Conservation (phyloP, 78 protist genomes). For the Neovahlkampfia damariscottae region DNA sequence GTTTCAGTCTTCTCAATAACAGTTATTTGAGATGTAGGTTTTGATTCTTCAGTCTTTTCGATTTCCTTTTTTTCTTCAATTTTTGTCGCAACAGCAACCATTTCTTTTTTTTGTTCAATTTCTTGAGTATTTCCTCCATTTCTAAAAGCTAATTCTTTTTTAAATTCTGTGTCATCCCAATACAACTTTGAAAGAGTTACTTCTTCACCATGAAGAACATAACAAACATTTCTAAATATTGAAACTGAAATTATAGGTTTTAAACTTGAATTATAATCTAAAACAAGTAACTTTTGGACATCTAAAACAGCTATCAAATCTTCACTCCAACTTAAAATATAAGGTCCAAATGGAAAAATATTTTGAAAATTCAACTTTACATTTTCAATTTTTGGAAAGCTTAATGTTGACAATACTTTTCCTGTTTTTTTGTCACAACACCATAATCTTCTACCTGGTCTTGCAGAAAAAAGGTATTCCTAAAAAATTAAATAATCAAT, state of each 20-base stretch:
- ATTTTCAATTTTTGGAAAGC: neutral
- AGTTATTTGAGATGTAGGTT: neutral
- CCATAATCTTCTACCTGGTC: neutral
- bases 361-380: neutral
- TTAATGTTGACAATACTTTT: neutral
- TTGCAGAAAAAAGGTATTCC: neutral
- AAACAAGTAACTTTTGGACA: neutral
- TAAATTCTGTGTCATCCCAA: too few relatives aligned
- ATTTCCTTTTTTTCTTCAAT: too few relatives aligned
- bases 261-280: neutral
- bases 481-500: neutral
- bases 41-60: neutral
- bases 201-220: neutral
- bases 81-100: too few relatives aligned
- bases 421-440: neutral
- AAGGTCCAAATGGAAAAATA: neutral
- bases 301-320: neutral
- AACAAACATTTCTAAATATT: neutral
- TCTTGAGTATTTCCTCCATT: too few relatives aligned
- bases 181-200: too few relatives aligned
- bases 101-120: too few relatives aligned
- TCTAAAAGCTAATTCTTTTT: too few relatives aligned
- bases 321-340: neutral
- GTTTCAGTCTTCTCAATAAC: neutral
- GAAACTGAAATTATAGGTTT: neutral